These are phyloP conservation scores for Aureobasidium zeae DNA, from an alignment of 2,329 filamentous ascomycete genomes.

Conservation along the genomic window DNA sequence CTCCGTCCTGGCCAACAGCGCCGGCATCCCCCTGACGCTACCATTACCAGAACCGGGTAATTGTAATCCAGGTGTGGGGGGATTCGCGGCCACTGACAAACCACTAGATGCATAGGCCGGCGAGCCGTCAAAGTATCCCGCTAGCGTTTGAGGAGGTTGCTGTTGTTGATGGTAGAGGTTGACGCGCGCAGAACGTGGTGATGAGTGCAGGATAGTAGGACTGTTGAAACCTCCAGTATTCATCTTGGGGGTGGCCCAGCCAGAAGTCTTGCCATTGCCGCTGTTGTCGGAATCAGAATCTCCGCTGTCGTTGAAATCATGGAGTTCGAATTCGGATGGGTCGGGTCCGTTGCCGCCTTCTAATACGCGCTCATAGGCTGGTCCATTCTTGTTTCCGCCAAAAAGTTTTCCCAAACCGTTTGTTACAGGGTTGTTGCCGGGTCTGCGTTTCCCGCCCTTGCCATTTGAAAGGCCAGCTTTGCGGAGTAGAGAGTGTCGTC, in stretches of 20 bases:
- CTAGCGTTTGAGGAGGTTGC: not conserved
- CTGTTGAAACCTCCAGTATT: conserved; percentile 26
- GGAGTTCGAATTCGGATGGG: conserved; percentile 66
- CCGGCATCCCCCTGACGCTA: conserved; percentile 31
- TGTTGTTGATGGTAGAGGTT: conserved; percentile 25
- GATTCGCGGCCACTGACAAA: not conserved
- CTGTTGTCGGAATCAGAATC: conserved; percentile 24
- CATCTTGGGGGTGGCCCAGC: conserved; percentile 57
- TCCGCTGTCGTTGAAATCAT: conserved; percentile 40
- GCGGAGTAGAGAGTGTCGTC: conserved; percentile 50
- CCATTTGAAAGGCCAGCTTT: conserved; percentile 40
- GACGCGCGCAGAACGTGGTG: conserved; percentile 9
- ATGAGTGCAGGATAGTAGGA: conserved; percentile 14
- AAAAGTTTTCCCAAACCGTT: conserved; percentile 50
- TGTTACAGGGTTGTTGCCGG: conserved; percentile 28
- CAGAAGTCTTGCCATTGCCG: conserved; percentile 52
- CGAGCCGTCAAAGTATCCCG: conserved; percentile 4
- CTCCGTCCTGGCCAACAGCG: conserved; percentile 72
- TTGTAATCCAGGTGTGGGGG: conserved; percentile 1
- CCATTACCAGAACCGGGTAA: conserved; percentile 34
- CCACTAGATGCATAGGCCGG: not conserved
- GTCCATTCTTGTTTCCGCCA: conserved; percentile 38
- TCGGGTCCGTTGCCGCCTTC: conserved; percentile 46
- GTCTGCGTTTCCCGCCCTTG: conserved; percentile 36
- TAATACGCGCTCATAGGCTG: conserved; percentile 68